These are phyloP conservation scores for Macrolepiota albuminosa DNA, from an alignment of 768 basidiomycete species.

Conservation along the genomic window DNA sequence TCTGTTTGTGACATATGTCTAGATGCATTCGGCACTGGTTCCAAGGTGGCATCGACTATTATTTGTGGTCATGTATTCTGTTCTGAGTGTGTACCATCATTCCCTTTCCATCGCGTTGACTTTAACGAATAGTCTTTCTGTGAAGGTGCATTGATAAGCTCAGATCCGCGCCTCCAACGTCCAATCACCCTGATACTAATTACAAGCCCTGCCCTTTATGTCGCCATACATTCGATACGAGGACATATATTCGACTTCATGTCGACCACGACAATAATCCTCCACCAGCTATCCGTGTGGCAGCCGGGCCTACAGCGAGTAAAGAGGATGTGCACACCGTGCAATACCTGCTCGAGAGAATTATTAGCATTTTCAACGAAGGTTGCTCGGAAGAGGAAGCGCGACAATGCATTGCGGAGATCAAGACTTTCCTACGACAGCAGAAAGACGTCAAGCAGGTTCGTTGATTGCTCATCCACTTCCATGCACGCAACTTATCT, in stretches of 20 bases:
- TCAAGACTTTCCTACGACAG: constrained; percentile 40
- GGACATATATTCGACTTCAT: constrained; percentile 43
- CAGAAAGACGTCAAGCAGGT: constrained; percentile 43
- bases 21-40: constrained; percentile 50
- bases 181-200: constrained; percentile 6
- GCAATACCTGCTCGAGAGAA: constrained; percentile 42
- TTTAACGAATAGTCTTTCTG: constrained; percentile 5
- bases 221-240: constrained; percentile 45
- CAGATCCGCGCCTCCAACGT: constrained; percentile 25
- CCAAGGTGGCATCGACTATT: constrained; percentile 59
- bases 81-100: constrained; percentile 28
- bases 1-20: constrained; percentile 77
- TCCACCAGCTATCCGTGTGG: constrained; percentile 20
- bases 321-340: constrained; percentile 18
- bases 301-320: constrained; percentile 33
- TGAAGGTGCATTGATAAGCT: constrained; percentile 53
- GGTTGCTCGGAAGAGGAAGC: constrained; percentile 50
- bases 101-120: not conserved
- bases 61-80: constrained; percentile 74
- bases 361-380: constrained; percentile 48
- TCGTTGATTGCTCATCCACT: not conserved
- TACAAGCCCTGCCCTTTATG: constrained; percentile 54
- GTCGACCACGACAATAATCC: constrained; percentile 44
- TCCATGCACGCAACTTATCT: not conserved
- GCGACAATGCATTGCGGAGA: constrained; percentile 47